Evolutionary conservation across 1,284 basidiomycete genomes (phyloP), one percentile per base, ranked within the genome.

Genomic region (Tilletiaria anomala): DNA sequence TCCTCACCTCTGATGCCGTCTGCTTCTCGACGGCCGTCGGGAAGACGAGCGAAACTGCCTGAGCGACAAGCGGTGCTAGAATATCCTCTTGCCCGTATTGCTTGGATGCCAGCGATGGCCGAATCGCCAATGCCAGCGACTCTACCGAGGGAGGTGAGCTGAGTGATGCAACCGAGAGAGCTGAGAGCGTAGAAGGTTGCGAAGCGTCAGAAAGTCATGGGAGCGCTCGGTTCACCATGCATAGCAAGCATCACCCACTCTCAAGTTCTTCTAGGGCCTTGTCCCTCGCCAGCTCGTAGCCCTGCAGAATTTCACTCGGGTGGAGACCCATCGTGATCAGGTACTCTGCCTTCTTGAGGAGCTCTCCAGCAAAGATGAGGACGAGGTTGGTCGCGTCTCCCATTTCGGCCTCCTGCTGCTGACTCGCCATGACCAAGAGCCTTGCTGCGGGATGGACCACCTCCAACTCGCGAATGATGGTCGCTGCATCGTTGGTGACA

Each of bases 391-490:
- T 96, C 39, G 84, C 78, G 71, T 97, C 93, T 44, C 91, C 93
- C 84, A 96, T 91, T 45, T 97, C 93, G 1, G 79, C 70, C 70
- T 96, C 91, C 68, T 99, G 93, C 23, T 91, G 84, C 64, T 94
- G 87, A 32, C 83, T 86, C 15, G 89, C 88, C 85, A 96, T 93
- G 22, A 97, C 91, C 11, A 99, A 73, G 8, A 97, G 73, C 70
- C 96, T 97, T 21, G 88, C 93, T 4, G 91, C 91, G 0, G 93
- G 93, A 69, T 97, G 93, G 20, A 96, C 86, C 38, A 99, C 87
- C 67, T 97, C 93, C 67, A 96, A 80, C 71, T 99, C 93, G 52
- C 83, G 78, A 65, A 97, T 89, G 70, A 99, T 97, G 44, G 93
- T 97, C 8, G 93, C 93, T 6, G 93, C 91, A 76, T 99, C 93